Base-by-base conservation (phyloP, 2,329 filamentous ascomycete species). In the Venturia carpophila region DNA sequence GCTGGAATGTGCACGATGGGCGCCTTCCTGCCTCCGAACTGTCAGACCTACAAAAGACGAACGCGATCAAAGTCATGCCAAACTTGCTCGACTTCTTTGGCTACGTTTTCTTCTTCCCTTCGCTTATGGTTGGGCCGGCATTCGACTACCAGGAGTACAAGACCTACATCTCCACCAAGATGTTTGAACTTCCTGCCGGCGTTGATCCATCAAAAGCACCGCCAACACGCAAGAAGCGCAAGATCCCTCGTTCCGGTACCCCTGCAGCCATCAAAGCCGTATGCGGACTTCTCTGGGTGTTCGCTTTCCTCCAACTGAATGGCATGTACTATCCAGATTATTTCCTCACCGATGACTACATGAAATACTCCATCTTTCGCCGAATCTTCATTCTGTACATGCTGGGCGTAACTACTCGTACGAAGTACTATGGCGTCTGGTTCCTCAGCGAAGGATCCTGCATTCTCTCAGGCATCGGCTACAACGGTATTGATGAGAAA, bases 381-480 rank as follows among this genome's bases (percentile, higher is more conserved):
- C 86, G 93, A 56, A 79, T 97, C 49, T 92, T 88, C 80, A 82
- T 89, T 67, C 79, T 97, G 66, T 87, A 97, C 74, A 88, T 95
- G 83, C 83, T 96, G 62, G 90, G 88, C 64, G 82, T 97, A 56
- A 89, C 90, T 1, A 83, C 89, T 5, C 87, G 94, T 27, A 85
- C 90, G 71, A 99, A 99, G 78, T 99, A 97, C 78, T 99, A 99
- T 71, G 94, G 92, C 43, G 92, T 96, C 5, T 99, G 94, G 94
- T 87, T 86, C 47, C 77, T 99, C 70, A 92, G 93, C 0, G 94
- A 99, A 76, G 94, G 94, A 21, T 87, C 93, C 21, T 99, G 94
- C 73, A 97, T 99, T 68, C 84, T 99, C 21, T 88, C 91, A 10
- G 94, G 94, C 5, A 84, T 99, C 69, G 94, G 94, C 55, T 99